Conservation (phyloP, 345 rosid genomes). For the Citrus unshiu region DNA sequence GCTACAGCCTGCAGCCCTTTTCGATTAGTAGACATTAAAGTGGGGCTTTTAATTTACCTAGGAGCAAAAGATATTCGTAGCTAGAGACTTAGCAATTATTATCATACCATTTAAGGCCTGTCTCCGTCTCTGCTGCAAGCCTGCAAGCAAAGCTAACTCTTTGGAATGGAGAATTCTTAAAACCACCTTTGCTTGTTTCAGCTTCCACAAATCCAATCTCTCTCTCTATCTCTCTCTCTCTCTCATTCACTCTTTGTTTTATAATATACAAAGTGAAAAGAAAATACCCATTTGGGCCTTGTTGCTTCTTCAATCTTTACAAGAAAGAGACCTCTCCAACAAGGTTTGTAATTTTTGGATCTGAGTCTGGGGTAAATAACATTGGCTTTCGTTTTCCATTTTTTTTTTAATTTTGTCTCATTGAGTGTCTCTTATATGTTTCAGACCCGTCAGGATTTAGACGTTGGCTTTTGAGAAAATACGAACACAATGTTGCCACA, state of each 20-base stretch:
- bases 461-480: conserved; percentile 21
- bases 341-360: conserved; percentile 24
- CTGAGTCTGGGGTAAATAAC: conserved; percentile 1
- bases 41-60: background rate
- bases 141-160: conserved; percentile 4
- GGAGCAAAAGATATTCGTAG: conserved; percentile 3
- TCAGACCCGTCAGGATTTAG: conserved; percentile 37
- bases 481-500: conserved; percentile 61
- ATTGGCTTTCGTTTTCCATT: conserved; percentile 35
- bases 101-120: conserved; percentile 21
- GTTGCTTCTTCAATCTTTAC: conserved; percentile 17
- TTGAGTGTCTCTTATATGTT: conserved; percentile 29
- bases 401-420: conserved; percentile 32
- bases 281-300: background rate
- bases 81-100: conserved; percentile 15
- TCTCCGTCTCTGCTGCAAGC: background rate
- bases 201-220: too few relatives aligned
- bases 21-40: conserved; percentile 29
- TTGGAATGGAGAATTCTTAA: conserved; percentile 21
- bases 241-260: background rate
- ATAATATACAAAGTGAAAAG: background rate
- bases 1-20: background rate
- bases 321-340: conserved; percentile 27
- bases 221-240: background rate
- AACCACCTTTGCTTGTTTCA: background rate